Conservation (phyloP, 2,329 filamentous ascomycete species). For the Chaetomium globosum region DNA sequence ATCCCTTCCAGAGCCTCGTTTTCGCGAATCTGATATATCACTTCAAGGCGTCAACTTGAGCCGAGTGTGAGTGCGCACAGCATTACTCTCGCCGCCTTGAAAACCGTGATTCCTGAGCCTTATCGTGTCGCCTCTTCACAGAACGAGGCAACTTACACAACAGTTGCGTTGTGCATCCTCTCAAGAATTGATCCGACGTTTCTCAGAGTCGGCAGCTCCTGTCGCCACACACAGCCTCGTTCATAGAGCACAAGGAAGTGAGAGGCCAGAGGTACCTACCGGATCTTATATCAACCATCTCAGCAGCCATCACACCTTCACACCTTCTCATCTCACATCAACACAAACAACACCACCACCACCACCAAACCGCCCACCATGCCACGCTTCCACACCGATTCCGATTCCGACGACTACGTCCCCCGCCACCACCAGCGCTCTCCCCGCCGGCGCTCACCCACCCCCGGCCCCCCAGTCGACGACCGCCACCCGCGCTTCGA, state of each 20-base stretch:
- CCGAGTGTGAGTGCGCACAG: neutral
- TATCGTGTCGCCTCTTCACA: neutral
- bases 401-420: conserved; percentile 18
- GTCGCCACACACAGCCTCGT: conserved; percentile 11
- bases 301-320: neutral
- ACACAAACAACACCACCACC: neutral
- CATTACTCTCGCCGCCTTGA: neutral
- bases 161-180: conserved; percentile 10
- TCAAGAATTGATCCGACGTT: neutral
- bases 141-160: conserved; percentile 9
- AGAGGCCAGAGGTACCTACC: neutral
- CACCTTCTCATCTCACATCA: neutral
- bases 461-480: conserved; percentile 24
- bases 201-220: conserved; percentile 5
- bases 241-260: neutral
- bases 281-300: neutral
- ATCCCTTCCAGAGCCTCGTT: neutral
- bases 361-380: conserved; percentile 9
- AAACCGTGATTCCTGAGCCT: neutral
- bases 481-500: conserved; percentile 16
- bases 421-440: conserved; percentile 37
- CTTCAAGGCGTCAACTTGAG: neutral
- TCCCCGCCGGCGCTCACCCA: conserved; percentile 25
- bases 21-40: conserved; percentile 7
- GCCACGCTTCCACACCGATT: conserved; percentile 21